These are phyloP conservation scores for Fusarium bactridioides DNA, from an alignment of 2,329 filamentous ascomycete genomes.

Conservation along the genomic window DNA sequence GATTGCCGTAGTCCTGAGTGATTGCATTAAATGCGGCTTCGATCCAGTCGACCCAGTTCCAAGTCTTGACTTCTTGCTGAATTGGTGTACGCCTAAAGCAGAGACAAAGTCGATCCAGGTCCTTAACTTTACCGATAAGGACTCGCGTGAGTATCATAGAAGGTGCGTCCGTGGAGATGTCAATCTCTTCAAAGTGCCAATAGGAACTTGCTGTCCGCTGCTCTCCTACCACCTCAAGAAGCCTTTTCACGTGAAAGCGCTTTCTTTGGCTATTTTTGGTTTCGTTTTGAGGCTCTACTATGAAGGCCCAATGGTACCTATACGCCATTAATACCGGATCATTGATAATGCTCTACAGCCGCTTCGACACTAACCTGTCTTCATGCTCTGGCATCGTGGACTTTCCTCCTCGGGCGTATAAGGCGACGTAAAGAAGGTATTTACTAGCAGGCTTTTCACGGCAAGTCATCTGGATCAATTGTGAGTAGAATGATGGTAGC, in stretches of 20 bases:
- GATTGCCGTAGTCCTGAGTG: neutral
- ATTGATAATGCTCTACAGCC: fast-evolving
- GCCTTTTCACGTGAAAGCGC: neutral
- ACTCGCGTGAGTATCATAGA: neutral
- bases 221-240: neutral
- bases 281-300: neutral
- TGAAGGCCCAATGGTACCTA: neutral
- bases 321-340: neutral
- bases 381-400: neutral
- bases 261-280: neutral
- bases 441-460: neutral
- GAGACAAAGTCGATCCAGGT: neutral
- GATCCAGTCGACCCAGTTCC: neutral
- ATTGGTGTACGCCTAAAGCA: neutral
- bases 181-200: neutral
- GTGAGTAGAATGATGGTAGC: neutral
- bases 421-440: neutral
- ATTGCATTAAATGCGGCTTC: neutral
- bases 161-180: neutral
- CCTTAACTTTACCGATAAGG: neutral
- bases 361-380: neutral
- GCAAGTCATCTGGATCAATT: neutral
- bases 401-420: neutral
- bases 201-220: neutral
- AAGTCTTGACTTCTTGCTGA: neutral